These are phyloP conservation scores for Suhomyces tanzawaensis DNA, from an alignment of 805 yeast species.

Conservation along the genomic window DNA sequence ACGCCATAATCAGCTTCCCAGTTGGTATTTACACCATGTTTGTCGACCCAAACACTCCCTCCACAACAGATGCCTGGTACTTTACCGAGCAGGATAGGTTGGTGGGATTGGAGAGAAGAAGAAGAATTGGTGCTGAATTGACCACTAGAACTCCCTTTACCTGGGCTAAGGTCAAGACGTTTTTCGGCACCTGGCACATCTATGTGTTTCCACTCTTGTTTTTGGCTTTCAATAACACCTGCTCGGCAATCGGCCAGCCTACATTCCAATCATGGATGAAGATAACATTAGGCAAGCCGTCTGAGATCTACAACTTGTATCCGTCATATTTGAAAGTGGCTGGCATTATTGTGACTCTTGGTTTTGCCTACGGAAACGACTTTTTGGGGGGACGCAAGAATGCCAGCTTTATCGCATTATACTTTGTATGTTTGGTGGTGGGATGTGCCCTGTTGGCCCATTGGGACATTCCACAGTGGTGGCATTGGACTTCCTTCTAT, in stretches of 20 bases:
- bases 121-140: constrained; percentile 36
- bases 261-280: constrained; percentile 40
- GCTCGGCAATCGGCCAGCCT: constrained; percentile 34
- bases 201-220: constrained; percentile 42
- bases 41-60: constrained; percentile 47
- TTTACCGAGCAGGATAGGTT: constrained; percentile 41
- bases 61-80: constrained; percentile 42
- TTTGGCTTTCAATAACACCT: constrained; percentile 34
- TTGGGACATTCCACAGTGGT: constrained; percentile 49
- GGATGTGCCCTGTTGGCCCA: constrained; percentile 43
- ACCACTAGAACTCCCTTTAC: constrained; percentile 43
- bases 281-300: constrained; percentile 22
- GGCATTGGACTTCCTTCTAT: constrained; percentile 52
- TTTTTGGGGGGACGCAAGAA: constrained; percentile 33
- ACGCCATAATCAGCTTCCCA: constrained; percentile 36
- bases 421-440: constrained; percentile 38
- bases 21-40: constrained; percentile 43
- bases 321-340: constrained; percentile 29
- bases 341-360: constrained; percentile 1
- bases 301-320: constrained; percentile 30
- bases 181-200: constrained; percentile 50
- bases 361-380: constrained; percentile 23
- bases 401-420: constrained; percentile 33
- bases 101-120: constrained; percentile 46
- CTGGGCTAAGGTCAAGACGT: constrained; percentile 35